Conservation (phyloP, 2,329 filamentous ascomycete genomes). For the Aspergillus sojae region DNA sequence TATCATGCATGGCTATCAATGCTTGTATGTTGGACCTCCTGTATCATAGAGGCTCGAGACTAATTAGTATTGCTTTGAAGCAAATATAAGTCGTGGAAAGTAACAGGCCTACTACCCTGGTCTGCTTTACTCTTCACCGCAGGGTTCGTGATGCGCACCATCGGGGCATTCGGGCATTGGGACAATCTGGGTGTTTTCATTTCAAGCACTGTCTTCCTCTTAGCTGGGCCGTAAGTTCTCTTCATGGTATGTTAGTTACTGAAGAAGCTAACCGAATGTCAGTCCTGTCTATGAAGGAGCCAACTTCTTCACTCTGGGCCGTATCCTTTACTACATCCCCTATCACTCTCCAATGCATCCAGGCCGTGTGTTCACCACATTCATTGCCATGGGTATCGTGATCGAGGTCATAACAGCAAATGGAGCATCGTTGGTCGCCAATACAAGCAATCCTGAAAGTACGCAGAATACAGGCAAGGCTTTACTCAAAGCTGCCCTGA, state of each 20-base stretch:
- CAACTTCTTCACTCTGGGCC: slow-evolving; percentile 57
- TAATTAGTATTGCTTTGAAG: slow-evolving; percentile 23
- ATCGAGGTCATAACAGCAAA: slow-evolving; percentile 54
- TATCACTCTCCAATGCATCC: slow-evolving; percentile 57
- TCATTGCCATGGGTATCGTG: slow-evolving; percentile 55
- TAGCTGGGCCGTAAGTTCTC: slow-evolving; percentile 41
- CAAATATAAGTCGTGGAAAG: slow-evolving; percentile 44
- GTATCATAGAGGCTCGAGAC: background rate
- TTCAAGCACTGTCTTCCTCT: slow-evolving; percentile 41
- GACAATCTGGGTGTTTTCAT: slow-evolving; percentile 42
- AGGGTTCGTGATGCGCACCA: slow-evolving; percentile 41
- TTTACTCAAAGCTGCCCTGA: slow-evolving; percentile 54
- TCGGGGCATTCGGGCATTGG: slow-evolving; percentile 41
- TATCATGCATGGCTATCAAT: slow-evolving; percentile 42
- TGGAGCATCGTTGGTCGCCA: slow-evolving; percentile 52
- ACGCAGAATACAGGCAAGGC: slow-evolving; percentile 47
- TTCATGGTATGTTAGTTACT: background rate
- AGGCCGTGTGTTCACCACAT: slow-evolving; percentile 61
- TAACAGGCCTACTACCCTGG: slow-evolving; percentile 47
- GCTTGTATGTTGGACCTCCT: slow-evolving; percentile 27
- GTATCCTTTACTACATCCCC: slow-evolving; percentile 53
- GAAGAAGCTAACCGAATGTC: background rate
- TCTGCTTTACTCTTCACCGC: slow-evolving; percentile 43
- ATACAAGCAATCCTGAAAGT: slow-evolving; percentile 36
- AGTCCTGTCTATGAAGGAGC: slow-evolving; percentile 47